phyloP scores from a whole-genome alignment of 371 early-diverging fungal genomes.

The Zancudomyces culisetae region DNA sequence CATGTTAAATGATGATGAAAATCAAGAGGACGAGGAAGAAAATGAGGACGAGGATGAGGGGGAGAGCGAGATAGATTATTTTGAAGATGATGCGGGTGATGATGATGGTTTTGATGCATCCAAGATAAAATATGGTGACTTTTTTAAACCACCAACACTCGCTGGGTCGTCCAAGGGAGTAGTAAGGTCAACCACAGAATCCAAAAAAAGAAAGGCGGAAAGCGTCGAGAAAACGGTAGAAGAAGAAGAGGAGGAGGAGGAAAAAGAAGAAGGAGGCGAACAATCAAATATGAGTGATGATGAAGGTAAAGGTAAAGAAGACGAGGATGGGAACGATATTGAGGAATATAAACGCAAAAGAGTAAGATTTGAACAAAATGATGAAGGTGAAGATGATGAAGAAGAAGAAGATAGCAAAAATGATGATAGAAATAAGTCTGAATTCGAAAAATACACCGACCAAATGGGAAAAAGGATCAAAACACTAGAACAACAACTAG shows the following conservation, averaged over 20 bases:
- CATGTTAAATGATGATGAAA: constrained; percentile 16
- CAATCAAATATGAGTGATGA: constrained; percentile 6
- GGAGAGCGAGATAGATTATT: constrained; percentile 26
- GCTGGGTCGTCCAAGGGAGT: constrained; percentile 12
- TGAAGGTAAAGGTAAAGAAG: constrained; percentile 13
- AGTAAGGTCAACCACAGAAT: constrained; percentile 1
- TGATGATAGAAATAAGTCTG: constrained; percentile 27
- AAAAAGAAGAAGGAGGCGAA: neutral
- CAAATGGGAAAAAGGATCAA: constrained; percentile 45
- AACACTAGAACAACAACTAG: constrained; percentile 65
- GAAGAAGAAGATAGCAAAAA: constrained; percentile 11
- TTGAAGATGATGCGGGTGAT: constrained; percentile 32
- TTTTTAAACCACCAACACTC: constrained; percentile 15
- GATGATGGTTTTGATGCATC: constrained; percentile 14
- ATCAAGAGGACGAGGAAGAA: constrained; percentile 8
- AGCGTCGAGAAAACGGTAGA: constrained; percentile 13
- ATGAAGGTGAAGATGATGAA: constrained; percentile 14
- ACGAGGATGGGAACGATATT: constrained; percentile 5
- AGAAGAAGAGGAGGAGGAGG: neutral
- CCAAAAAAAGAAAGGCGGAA: constrained; percentile 12
- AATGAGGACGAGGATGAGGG: constrained; percentile 25
- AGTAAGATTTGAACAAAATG: constrained; percentile 5
- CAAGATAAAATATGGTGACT: constrained; percentile 25
- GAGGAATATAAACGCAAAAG: constrained; percentile 1
- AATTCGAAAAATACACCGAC: constrained; percentile 55